Evolutionary conservation across 1,284 basidiomycete genomes (phyloP).

Genomic region (Cystobasidium slooffiae): DNA sequence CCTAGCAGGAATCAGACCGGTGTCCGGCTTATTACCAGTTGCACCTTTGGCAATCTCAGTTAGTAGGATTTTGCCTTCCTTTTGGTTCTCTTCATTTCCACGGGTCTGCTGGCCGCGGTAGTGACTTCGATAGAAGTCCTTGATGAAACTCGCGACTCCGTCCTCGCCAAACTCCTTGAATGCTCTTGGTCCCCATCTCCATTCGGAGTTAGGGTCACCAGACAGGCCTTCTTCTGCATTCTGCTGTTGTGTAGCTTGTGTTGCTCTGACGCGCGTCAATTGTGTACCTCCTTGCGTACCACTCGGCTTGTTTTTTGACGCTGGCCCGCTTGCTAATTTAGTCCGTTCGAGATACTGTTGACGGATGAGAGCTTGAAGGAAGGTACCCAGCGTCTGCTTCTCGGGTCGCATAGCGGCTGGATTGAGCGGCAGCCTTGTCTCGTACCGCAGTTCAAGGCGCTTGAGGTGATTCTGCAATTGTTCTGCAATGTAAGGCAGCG

Average conservation of each 20-base stretch:
- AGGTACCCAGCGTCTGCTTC: conserved; percentile 35
- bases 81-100: conserved; percentile 21
- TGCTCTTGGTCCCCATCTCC: conserved; percentile 39
- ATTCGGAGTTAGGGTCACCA: conserved; percentile 30
- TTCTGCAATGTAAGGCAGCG: conserved; percentile 2
- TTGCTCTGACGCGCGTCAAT: conserved; percentile 25
- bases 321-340: conserved; percentile 9
- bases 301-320: conserved; percentile 9
- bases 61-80: conserved; percentile 4
- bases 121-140: conserved; percentile 36
- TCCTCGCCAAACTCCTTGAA: conserved; percentile 33
- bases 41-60: conserved; percentile 35
- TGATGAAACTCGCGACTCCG: conserved; percentile 38
- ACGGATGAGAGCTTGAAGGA: conserved; percentile 28
- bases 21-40: conserved; percentile 11
- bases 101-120: not conserved
- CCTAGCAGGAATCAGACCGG: conserved; percentile 3
- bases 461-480: conserved; percentile 39
- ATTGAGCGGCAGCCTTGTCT: conserved; percentile 29
- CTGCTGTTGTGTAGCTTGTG: conserved; percentile 27
- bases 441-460: conserved; percentile 24
- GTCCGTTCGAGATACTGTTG: conserved; percentile 40
- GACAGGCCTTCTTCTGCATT: conserved; percentile 2
- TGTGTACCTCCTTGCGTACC: conserved; percentile 11
- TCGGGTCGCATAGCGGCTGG: conserved; percentile 32